Percentiles rank a stretch among this genome's conserved stretches.
Evolutionary conservation across 2,329 filamentous ascomycete genomes (phyloP).

Genomic region (Colletotrichum lentis): DNA sequence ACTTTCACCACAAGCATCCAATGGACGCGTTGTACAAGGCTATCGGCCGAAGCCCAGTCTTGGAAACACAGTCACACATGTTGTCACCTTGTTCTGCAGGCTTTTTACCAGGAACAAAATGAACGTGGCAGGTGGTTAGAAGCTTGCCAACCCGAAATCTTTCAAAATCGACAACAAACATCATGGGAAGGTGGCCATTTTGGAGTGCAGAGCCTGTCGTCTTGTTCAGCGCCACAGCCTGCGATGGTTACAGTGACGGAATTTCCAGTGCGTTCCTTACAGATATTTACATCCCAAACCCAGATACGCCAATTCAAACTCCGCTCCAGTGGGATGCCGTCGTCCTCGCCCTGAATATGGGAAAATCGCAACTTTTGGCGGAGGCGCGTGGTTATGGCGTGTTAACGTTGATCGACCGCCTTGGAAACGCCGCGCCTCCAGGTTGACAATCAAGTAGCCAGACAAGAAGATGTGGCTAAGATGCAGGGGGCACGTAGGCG

Average conservation of each 20-base stretch:
- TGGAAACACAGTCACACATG: background rate
- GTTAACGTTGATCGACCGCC: background rate
- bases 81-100: background rate
- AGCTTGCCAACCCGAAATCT: background rate
- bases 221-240: constrained; percentile 33
- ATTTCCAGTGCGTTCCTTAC: constrained; percentile 32
- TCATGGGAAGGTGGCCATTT: background rate
- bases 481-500: constrained; percentile 62
- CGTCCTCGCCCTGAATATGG: constrained; percentile 22
- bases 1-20: background rate
- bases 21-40: background rate
- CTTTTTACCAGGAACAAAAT: background rate
- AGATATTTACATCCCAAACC: constrained; percentile 34
- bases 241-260: constrained; percentile 34
- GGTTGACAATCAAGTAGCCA: background rate
- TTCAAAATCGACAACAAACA: background rate
- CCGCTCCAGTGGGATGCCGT: constrained; percentile 26
- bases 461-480: background rate
- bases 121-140: background rate
- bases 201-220: constrained; percentile 23
- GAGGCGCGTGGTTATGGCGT: background rate
- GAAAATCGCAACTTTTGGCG: constrained; percentile 15
- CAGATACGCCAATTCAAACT: constrained; percentile 35
- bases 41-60: background rate
- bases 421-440: background rate